Percentiles rank a stretch among this genome's conserved stretches.
These are phyloP conservation scores for Nicotiana tabacum DNA, from an alignment of 257 asterid species.

Conservation along the genomic window DNA sequence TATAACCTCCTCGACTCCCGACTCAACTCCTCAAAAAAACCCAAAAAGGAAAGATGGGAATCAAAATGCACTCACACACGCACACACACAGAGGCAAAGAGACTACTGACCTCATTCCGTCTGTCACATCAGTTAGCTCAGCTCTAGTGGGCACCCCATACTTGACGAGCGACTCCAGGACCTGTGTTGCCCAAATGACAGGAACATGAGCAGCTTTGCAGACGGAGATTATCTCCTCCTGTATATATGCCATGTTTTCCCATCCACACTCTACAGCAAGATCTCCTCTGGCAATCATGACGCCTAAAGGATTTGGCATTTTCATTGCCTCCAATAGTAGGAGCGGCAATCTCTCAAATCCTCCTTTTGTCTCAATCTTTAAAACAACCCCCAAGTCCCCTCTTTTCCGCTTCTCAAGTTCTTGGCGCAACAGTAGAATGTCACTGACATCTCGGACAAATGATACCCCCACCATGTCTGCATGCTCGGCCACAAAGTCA, in stretches of 20 bases:
- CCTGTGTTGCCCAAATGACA: slow-evolving; percentile 67
- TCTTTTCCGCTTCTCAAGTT: slow-evolving; percentile 44
- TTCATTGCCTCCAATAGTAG: slow-evolving; percentile 64
- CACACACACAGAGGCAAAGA: background rate
- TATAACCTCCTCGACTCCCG: background rate
- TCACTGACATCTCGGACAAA: slow-evolving; percentile 56
- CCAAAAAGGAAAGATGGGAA: background rate
- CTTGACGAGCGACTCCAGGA: slow-evolving; percentile 59
- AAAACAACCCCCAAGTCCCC: slow-evolving; percentile 48
- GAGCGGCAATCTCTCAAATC: slow-evolving; percentile 55
- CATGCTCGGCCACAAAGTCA: slow-evolving; percentile 60
- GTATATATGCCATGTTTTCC: slow-evolving; percentile 69
- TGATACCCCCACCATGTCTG: slow-evolving; percentile 70
- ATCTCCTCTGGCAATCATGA: slow-evolving; percentile 81
- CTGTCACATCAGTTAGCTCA: slow-evolving; percentile 63
- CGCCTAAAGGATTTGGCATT: slow-evolving; percentile 52
- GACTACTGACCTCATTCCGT: slow-evolving; percentile 52
- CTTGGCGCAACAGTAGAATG: slow-evolving; percentile 48
- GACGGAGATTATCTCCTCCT: slow-evolving; percentile 51
- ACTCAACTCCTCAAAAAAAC: background rate
- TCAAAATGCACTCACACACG: background rate
- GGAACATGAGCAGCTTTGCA: slow-evolving; percentile 66
- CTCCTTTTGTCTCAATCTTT: slow-evolving; percentile 71
- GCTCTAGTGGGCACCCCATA: slow-evolving; percentile 64
- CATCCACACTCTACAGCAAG: slow-evolving; percentile 84